Base-by-base conservation (phyloP, 805 yeast genomes). In the Suhomyces tanzawaensis region DNA sequence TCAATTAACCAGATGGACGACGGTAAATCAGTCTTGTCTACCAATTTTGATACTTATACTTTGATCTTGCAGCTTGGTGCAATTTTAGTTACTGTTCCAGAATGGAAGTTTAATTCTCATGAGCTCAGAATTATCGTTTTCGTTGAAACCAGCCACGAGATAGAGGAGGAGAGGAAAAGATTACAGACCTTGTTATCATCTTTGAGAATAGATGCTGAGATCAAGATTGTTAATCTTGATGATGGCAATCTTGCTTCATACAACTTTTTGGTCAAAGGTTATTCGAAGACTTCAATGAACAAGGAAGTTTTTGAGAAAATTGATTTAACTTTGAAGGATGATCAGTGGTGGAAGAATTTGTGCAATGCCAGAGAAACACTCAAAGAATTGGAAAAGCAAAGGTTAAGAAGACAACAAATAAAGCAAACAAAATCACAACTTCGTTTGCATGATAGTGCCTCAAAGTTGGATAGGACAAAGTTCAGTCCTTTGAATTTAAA, bases 31-130 rank as follows among this genome's bases (percentile, higher is more conserved):
- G 81, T 85, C 1, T 55, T 83, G 42, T 85, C 96, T 0, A 89
- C 95, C 3, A 93, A 93, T 54, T 89, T 93, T 56, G 99, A 93
- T 59, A 93, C 99, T 0, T 93, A 90, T 54, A 91, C 98, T 0
- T 72, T 93, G 53, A 93, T 93, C 46, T 66, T 95, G 41, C 99
- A 93, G 55, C 68, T 93, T 40, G 99, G 98, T 3, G 95, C 96
- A 1, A 91, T 93, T 48, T 66, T 93, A 41, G 79, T 85, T 8
- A 90, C 99, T 0, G 99, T 93, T 3, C 95, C 95, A 1, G 85
- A 82, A 30, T 93, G 99, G 99, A 81, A 85, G 46, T 71, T 71
- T 33, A 80, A 84, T 0, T 54, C 57, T 18, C 93, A 88, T 54
- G 64, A 60, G 4, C 57, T 93, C 26, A 69, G 99, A 42, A 88